Evolutionary conservation across 1,139 yeast species (phyloP), one percentile per base, ranked within the genome.

Genomic region (Yamadazyma conglobata): DNA sequence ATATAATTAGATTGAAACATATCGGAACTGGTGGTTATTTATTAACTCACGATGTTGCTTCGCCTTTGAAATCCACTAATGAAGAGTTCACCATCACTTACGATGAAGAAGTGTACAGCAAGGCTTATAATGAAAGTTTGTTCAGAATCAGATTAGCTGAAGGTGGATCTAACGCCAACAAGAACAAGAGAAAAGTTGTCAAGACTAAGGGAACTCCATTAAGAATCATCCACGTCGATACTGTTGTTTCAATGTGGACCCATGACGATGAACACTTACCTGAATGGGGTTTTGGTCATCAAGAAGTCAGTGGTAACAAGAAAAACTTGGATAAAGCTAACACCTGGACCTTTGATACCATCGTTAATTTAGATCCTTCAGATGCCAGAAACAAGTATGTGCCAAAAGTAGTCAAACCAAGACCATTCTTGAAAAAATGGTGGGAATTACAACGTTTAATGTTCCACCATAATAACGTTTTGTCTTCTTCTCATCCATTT

Each of bases 181-280:
- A 72, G 40, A 64, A 61, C 32, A 62, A 59, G 37, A 64, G 70
- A 19, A 72, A 74, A 34, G 46, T 58, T 10, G 64, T 88, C 40
- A 80, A 79, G 52, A 79, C 96, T 2, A 81, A 79, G 52, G 81
- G 80, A 10, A 71, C 86, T 8, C 63, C 71, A 15, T 63, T 91
- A 55, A 79, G 79, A 51, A 54, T 91, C 23, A 60, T 87, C 40
- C 98, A 91, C 52, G 80, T 78, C 19, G 87, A 84, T 36, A 89
- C 97, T 4, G 75, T 79, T 31, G 98, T 93, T 13, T 91, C 95
- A 7, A 73, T 93, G 81, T 91, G 97, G 96, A 81, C 96, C 8
- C 96, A 87, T 50, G 71, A 81, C 45, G 94, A 83, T 50, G 79
- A 74, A 37, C 50, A 75, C 22, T 72, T 89, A 39, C 97, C 98